phyloP scores from a whole-genome alignment of 202 grass and related monocot genomes.

The Panicum virgatum region DNA sequence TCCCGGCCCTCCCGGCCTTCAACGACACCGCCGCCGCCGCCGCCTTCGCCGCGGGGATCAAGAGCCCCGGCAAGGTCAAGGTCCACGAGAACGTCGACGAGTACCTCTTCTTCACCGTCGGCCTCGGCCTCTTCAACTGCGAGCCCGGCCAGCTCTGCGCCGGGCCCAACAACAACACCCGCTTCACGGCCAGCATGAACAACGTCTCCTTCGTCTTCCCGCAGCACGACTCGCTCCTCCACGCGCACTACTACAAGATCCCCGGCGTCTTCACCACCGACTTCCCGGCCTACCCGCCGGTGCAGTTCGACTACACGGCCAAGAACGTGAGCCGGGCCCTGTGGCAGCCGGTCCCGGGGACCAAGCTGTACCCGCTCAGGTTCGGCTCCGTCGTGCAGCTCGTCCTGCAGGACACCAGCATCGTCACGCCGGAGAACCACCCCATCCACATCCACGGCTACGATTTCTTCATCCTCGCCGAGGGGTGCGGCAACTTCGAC shows the following conservation, averaged over 20 bases:
- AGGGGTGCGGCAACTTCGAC: slow-evolving; percentile 79
- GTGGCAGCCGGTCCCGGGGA: slow-evolving; percentile 57
- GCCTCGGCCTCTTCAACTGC: slow-evolving; percentile 69
- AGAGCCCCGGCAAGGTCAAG: slow-evolving; percentile 47
- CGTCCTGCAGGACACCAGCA: slow-evolving; percentile 78
- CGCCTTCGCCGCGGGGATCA: slow-evolving; percentile 59
- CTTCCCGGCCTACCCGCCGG: slow-evolving; percentile 59
- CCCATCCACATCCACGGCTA: slow-evolving; percentile 80
- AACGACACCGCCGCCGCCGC: slow-evolving; percentile 67
- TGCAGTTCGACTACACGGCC: slow-evolving; percentile 72
- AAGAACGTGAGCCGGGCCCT: slow-evolving; percentile 57
- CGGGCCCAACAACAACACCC: slow-evolving; percentile 68
- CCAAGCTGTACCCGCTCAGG: slow-evolving; percentile 60
- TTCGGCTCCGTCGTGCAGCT: slow-evolving; percentile 75
- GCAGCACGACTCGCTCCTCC: slow-evolving; percentile 49
- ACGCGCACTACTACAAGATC: slow-evolving; percentile 58
- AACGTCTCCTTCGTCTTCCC: slow-evolving; percentile 75
- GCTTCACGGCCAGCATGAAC: slow-evolving; percentile 83
- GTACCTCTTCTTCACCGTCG: slow-evolving; percentile 74
- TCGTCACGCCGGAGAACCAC: slow-evolving; percentile 68
- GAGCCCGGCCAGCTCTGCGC: slow-evolving; percentile 42
- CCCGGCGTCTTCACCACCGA: slow-evolving; percentile 72
- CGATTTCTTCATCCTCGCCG: slow-evolving; percentile 62
- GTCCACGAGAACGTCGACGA: slow-evolving; percentile 61
- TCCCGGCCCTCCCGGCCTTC: slow-evolving; percentile 69